These are phyloP conservation scores for Hordeum pubiflorum DNA, from an alignment of 202 grass and related monocot genomes.

Conservation along the genomic window DNA sequence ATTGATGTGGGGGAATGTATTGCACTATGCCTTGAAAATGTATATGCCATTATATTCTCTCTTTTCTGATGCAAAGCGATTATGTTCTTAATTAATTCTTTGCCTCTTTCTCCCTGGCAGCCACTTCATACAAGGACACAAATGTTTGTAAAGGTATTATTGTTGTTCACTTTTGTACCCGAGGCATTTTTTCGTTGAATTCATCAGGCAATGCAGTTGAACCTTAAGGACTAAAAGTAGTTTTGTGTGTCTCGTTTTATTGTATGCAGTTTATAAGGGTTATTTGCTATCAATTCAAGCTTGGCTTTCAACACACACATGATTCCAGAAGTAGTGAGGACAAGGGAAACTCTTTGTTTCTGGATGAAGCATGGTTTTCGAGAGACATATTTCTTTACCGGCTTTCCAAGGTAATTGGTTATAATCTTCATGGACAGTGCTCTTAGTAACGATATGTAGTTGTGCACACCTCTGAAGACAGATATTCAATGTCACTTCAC, in stretches of 20 bases:
- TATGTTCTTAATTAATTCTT: neutral
- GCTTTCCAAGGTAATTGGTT: slow-evolving; percentile 73
- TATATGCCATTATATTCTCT: neutral
- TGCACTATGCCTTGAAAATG: too few relatives aligned
- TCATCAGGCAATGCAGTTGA: neutral
- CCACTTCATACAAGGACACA: slow-evolving; percentile 76
- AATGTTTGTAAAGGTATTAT: slow-evolving; percentile 66
- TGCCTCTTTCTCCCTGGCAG: slow-evolving; percentile 38
- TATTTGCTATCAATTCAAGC: slow-evolving; percentile 67
- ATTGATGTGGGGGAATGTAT: too few relatives aligned
- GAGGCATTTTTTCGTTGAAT: neutral
- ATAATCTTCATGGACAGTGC: neutral
- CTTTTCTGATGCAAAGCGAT: too few relatives aligned
- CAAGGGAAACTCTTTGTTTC: slow-evolving; percentile 39
- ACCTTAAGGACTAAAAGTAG: neutral
- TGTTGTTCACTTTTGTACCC: neutral
- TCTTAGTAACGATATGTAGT: neutral
- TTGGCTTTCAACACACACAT: slow-evolving; percentile 52
- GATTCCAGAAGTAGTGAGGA: slow-evolving; percentile 23
- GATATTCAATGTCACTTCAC: neutral
- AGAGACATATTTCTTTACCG: slow-evolving; percentile 72
- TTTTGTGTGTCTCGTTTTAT: neutral
- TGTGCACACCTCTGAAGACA: neutral
- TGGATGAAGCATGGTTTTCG: slow-evolving; percentile 85
- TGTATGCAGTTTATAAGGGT: slow-evolving; percentile 67